Conservation (phyloP, 2,329 filamentous ascomycete genomes). For the Diaporthe aspalathi region DNA sequence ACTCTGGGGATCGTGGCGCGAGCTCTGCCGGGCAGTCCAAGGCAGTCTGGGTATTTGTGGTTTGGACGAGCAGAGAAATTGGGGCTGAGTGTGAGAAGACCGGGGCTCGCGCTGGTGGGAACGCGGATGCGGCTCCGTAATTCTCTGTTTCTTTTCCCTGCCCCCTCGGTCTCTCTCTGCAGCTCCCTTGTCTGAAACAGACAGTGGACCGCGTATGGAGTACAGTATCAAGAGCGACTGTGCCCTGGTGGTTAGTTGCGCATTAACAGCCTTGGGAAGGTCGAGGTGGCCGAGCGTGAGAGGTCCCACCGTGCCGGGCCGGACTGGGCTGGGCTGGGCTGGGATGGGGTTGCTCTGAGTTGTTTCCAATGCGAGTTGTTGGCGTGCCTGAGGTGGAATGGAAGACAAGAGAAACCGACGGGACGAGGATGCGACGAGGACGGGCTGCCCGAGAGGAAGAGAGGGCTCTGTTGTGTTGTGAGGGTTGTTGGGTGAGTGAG, state of each 20-base stretch:
- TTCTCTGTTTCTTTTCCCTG: background rate
- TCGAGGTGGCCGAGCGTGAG: slow-evolving; percentile 13
- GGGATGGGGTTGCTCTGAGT: slow-evolving; percentile 8
- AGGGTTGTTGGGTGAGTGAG: no score
- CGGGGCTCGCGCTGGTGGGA: slow-evolving; percentile 6
- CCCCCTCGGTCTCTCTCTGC: background rate
- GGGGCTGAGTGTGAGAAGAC: slow-evolving; percentile 6
- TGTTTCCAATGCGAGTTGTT: slow-evolving; percentile 6
- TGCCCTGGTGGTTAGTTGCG: slow-evolving; percentile 14
- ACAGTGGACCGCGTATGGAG: slow-evolving; percentile 16
- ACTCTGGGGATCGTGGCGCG: slow-evolving; percentile 39
- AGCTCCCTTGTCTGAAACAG: slow-evolving; percentile 1
- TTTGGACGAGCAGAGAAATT: slow-evolving; percentile 10
- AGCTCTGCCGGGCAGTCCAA: slow-evolving; percentile 31
- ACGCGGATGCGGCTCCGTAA: slow-evolving; percentile 15
- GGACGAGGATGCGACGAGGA: background rate
- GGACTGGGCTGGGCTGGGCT: slow-evolving; percentile 9
- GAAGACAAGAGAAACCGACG: background rate
- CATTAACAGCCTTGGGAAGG: background rate
- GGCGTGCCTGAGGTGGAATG: background rate
- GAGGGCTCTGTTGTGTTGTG: background rate
- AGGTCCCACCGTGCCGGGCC: slow-evolving; percentile 9
- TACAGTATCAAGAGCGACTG: slow-evolving; percentile 10
- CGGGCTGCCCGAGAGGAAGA: background rate
- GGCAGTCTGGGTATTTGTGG: slow-evolving; percentile 25